Percentiles rank a stretch among this genome's conserved stretches.
Conservation (phyloP, 495 filamentous ascomycete species). For the Podospora didyma region DNA sequence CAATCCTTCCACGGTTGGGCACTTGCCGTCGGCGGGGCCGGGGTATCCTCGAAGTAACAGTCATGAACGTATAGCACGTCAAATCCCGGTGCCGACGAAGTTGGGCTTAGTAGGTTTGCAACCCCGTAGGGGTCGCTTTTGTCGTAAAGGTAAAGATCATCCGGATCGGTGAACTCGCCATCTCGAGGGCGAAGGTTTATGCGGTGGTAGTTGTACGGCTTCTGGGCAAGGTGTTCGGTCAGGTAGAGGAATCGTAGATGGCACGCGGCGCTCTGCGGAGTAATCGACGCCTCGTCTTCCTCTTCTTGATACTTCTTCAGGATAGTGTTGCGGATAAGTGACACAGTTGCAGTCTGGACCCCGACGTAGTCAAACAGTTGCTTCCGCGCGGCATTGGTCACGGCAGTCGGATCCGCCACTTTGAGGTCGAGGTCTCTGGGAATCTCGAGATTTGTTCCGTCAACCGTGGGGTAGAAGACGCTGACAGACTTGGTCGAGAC, state of each 20-base stretch:
- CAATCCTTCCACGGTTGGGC: not conserved
- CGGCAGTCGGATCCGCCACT: slow-evolving; percentile 14
- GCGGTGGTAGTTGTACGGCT: not conserved
- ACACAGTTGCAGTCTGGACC: slow-evolving; percentile 1
- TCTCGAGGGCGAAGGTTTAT: not conserved
- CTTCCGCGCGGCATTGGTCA: slow-evolving; percentile 15
- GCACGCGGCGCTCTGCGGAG: slow-evolving; percentile 12
- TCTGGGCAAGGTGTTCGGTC: slow-evolving; percentile 11
- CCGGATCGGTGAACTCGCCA: too few species aligned
- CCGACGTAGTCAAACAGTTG: slow-evolving; percentile 27
- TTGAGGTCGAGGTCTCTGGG: slow-evolving; percentile 19
- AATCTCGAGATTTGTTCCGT: slow-evolving; percentile 12
- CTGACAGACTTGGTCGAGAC: slow-evolving; percentile 2
- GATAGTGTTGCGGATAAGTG: slow-evolving; percentile 3
- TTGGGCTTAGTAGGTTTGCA: not conserved
- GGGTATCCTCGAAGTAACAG: not conserved
- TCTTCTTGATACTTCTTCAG: not conserved
- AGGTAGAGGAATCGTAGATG: slow-evolving; percentile 32
- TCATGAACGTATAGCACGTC: not conserved
- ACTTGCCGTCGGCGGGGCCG: not conserved
- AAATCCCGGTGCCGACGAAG: not conserved
- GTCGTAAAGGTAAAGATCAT: slow-evolving; percentile 3
- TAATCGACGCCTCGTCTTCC: not conserved
- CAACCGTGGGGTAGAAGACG: slow-evolving; percentile 21
- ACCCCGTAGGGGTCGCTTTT: slow-evolving; percentile 1